Base-by-base conservation (phyloP, 164 flowering plant genomes). In the Tinospora cordifolia region DNA sequence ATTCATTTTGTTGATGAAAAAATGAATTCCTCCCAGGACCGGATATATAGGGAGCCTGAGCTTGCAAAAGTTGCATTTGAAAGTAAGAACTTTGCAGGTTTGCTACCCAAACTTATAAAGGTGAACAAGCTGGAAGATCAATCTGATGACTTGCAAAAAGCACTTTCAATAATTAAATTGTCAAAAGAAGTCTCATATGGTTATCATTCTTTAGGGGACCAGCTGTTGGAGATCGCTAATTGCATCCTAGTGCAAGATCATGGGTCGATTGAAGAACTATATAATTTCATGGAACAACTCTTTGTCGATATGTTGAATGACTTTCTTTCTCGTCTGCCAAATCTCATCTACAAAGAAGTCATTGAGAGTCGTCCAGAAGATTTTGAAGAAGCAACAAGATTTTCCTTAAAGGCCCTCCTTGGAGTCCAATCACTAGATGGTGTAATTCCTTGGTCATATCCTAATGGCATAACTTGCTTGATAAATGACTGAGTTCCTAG, bases 291-390 rank as follows among this genome's bases (percentile, higher is more conserved):
- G 10, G 39, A 67, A 15, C 69, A 67, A 47, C 7, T 44, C 6
- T 67, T 67, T 67, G 59, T 67, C 26, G 58, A 44, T 19, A 67
- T 67, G 59, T 67, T 67, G 58, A 49, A 67, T 21, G 57, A 11
- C 2, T 46, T 67, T 6, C 51, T 67, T 6, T 25, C 8, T 24
- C 57, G 46, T 10, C 69, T 67, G 14, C 51, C 69, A 2, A 27
- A 21, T 67, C 38, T 59, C 15, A 67, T 67, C 14, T 38, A 39
- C 68, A 67, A 67, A 19, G 19, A 12, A 7, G 2, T 67, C n/a
- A 67, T 17, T 46, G 57, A 67, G 17, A 67, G 47, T 25, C 58
- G 19, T 8, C 34, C 24, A 19, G 68, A 65, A n/a, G 49, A 65
- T 36, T 65, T 17, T 65, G 68, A 65, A 65, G 68, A 39, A 10